Conservation (phyloP, 345 rosid species). For the Citrus australasica region DNA sequence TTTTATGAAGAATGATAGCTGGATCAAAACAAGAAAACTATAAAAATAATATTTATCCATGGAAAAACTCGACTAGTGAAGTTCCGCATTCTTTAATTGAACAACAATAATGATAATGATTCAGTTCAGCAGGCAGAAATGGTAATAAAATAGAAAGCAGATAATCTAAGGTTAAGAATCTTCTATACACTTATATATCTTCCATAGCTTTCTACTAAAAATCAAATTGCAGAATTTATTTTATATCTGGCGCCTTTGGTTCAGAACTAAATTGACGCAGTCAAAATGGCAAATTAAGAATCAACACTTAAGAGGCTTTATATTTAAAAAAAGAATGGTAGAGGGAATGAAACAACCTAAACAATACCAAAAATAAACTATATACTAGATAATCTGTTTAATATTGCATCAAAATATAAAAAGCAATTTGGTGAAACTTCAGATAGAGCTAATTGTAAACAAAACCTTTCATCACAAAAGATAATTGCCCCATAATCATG, state of each 20-base stretch:
- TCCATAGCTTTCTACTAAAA: neutral
- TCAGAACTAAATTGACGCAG: neutral
- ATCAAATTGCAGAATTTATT: neutral
- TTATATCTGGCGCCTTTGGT: neutral
- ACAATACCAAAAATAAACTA: neutral
- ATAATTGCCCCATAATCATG: slow-evolving; percentile 92
- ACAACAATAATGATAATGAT: neutral
- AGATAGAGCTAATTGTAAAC: slow-evolving; percentile 5
- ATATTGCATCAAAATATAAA: neutral
- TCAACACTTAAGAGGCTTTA: neutral
- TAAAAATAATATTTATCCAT: neutral
- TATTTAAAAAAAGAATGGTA: neutral
- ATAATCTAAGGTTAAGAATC: neutral
- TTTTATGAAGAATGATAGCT: neutral
- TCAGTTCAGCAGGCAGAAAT: neutral
- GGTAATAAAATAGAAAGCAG: neutral
- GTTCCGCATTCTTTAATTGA: neutral
- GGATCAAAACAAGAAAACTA: neutral
- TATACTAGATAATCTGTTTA: neutral
- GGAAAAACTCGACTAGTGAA: neutral
- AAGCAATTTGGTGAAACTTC: neutral
- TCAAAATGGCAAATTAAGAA: neutral
- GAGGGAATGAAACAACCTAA: neutral
- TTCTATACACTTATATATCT: neutral
- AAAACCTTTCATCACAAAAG: slow-evolving; percentile 89